These are phyloP conservation scores for Lachnellula cervina DNA, from an alignment of 2,329 filamentous ascomycete genomes.

Conservation along the genomic window DNA sequence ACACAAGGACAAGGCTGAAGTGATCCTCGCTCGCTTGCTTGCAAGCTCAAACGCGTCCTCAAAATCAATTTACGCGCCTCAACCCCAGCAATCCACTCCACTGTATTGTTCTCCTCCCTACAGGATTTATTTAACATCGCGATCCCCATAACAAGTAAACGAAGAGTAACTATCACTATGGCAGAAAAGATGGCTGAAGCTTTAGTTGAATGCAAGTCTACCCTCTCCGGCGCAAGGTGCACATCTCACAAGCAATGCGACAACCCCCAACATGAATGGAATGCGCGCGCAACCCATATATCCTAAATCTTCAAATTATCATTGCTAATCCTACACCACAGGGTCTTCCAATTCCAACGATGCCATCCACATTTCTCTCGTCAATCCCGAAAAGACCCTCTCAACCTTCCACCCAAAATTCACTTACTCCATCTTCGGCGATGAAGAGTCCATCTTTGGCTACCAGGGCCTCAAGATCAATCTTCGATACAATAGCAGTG, in stretches of 20 bases:
- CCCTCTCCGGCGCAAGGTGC: constrained; percentile 14
- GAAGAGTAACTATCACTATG: not conserved
- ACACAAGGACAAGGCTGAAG: constrained; percentile 24
- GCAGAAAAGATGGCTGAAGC: constrained; percentile 17
- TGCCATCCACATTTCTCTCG: constrained; percentile 57
- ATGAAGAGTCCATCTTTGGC: constrained; percentile 88
- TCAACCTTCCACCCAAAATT: constrained; percentile 77
- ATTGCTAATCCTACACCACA: constrained; percentile 5
- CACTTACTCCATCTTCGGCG: constrained; percentile 88
- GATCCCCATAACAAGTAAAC: not conserved
- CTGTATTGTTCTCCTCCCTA: not conserved
- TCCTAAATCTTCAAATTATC: not conserved
- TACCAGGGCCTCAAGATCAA: constrained; percentile 77
- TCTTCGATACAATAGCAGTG: constrained; percentile 60
- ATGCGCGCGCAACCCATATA: not conserved
- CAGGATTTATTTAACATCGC: not conserved
- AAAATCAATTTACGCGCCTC: constrained; percentile 21
- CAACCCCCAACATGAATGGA: not conserved
- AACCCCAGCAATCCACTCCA: not conserved
- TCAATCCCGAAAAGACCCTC: constrained; percentile 51
- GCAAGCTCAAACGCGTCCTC: constrained; percentile 13
- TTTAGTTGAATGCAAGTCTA: constrained; percentile 21
- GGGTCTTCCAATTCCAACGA: constrained; percentile 38
- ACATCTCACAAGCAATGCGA: constrained; percentile 5
- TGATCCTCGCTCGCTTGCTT: constrained; percentile 6